Conservation (phyloP, 1,139 yeast genomes). For the Hansenula anomala region DNA sequence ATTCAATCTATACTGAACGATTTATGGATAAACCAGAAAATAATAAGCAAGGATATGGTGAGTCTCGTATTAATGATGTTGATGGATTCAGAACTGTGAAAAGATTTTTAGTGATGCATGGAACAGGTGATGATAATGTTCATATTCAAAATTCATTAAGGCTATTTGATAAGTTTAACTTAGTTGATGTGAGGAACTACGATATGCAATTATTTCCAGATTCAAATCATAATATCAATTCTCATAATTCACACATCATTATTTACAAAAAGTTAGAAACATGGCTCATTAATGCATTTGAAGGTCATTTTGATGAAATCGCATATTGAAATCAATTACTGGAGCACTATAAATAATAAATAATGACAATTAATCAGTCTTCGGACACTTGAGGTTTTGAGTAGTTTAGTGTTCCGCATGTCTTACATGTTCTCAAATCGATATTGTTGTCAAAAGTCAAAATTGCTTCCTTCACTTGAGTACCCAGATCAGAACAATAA, state of each 20-base stretch:
- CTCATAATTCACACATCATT: slow-evolving; percentile 64
- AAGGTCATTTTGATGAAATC: slow-evolving; percentile 32
- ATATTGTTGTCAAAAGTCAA: slow-evolving; percentile 60
- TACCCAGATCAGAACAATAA: slow-evolving; percentile 77
- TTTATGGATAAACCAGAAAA: slow-evolving; percentile 63
- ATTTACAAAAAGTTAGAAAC: slow-evolving; percentile 59
- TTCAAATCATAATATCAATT: slow-evolving; percentile 68
- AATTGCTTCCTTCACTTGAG: slow-evolving; percentile 85
- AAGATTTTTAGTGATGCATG: slow-evolving; percentile 77
- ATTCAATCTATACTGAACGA: slow-evolving; percentile 74
- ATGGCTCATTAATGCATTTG: slow-evolving; percentile 62
- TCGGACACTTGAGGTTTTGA: slow-evolving; percentile 40
- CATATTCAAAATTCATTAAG: slow-evolving; percentile 76
- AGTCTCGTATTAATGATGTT: slow-evolving; percentile 36
- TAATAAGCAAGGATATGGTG: slow-evolving; percentile 46
- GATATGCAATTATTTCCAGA: slow-evolving; percentile 83
- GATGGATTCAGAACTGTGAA: slow-evolving; percentile 38
- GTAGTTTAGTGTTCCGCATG: slow-evolving; percentile 69
- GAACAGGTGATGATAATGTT: slow-evolving; percentile 89
- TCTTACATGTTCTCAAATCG: slow-evolving; percentile 63
- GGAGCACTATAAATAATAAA: too few species aligned
- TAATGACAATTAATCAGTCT: background rate
- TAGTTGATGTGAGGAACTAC: slow-evolving; percentile 62
- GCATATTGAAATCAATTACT: too few species aligned
- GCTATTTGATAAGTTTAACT: slow-evolving; percentile 60